These are phyloP conservation scores for Chlamydomonas sp. DNA, from an alignment of 139 green algal genomes.

Conservation along the genomic window DNA sequence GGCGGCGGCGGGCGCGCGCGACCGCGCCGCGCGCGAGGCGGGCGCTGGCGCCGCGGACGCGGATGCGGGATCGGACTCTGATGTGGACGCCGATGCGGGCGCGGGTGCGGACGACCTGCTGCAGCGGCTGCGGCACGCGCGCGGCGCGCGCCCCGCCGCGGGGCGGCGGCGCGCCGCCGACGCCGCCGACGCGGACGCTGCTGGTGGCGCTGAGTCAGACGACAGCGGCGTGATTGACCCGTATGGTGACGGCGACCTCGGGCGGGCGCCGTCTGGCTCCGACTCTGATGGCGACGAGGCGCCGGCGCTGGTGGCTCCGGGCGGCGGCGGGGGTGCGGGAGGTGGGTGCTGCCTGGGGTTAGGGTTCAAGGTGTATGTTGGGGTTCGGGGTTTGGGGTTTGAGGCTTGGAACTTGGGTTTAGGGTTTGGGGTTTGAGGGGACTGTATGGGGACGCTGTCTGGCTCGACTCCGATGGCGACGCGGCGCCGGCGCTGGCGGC, in stretches of 20 bases:
- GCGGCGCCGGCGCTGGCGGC: not conserved
- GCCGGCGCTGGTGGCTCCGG: not conserved
- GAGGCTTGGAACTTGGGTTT: not conserved
- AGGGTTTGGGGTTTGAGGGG: conserved; percentile 7
- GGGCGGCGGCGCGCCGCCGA: no score
- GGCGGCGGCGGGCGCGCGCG: no score
- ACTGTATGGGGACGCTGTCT: not conserved
- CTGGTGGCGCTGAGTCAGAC: not conserved
- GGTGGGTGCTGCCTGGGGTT: no score
- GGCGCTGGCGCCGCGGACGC: no score
- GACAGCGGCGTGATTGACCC: conserved; percentile 10
- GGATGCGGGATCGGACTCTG: no score
- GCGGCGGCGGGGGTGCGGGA: not conserved
- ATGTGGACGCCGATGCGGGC: no score
- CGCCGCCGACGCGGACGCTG: not conserved
- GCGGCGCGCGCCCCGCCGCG: no score
- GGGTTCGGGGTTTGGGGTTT: not conserved
- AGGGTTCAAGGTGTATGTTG: no score
- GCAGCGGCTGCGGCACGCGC: no score
- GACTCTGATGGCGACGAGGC: not conserved
- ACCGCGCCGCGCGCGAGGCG: no score
- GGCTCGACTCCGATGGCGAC: not conserved
- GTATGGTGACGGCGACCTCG: not conserved
- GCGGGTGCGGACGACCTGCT: no score
- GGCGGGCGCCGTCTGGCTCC: not conserved